Percentiles rank a stretch among this genome's conserved stretches.
phyloP scores from a whole-genome alignment of 345 rosid species.

The Hibiscus syriacus region DNA sequence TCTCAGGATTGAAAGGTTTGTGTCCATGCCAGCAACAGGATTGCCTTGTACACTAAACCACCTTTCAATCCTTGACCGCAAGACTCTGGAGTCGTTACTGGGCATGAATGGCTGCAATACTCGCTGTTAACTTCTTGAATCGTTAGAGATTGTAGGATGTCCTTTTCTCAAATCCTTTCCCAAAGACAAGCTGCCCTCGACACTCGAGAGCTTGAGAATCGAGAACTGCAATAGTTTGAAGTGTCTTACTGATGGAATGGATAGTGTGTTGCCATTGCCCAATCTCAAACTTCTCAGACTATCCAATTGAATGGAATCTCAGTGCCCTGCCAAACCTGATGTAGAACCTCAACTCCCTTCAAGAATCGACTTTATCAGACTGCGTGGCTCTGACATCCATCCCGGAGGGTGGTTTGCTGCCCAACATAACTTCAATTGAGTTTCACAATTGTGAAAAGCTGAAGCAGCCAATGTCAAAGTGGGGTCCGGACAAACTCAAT shows the following conservation, averaged over 20 bases:
- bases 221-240: neutral
- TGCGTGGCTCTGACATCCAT: slow-evolving; percentile 11
- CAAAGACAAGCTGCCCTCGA: neutral
- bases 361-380: slow-evolving; percentile 1
- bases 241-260: neutral
- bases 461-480: slow-evolving; percentile 7
- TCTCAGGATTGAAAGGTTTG: neutral
- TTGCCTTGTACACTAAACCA: neutral
- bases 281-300: neutral
- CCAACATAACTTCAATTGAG: slow-evolving; percentile 10
- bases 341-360: slow-evolving; percentile 16
- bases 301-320: slow-evolving; percentile 7
- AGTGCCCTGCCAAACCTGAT: slow-evolving; percentile 13
- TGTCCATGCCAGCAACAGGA: neutral
- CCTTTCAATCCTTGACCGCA: neutral
- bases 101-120: neutral
- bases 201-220: slow-evolving; percentile 1
- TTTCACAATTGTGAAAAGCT: slow-evolving; percentile 12
- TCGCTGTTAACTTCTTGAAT: neutral
- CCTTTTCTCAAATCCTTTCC: slow-evolving; percentile 13
- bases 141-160: slow-evolving; percentile 10
- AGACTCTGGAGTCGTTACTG: neutral
- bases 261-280: slow-evolving; percentile 9
- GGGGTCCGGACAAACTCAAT: neutral
- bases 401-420: slow-evolving; percentile 17